phyloP scores from a whole-genome alignment of 306 rosid genomes.

The Vicia sativa region DNA sequence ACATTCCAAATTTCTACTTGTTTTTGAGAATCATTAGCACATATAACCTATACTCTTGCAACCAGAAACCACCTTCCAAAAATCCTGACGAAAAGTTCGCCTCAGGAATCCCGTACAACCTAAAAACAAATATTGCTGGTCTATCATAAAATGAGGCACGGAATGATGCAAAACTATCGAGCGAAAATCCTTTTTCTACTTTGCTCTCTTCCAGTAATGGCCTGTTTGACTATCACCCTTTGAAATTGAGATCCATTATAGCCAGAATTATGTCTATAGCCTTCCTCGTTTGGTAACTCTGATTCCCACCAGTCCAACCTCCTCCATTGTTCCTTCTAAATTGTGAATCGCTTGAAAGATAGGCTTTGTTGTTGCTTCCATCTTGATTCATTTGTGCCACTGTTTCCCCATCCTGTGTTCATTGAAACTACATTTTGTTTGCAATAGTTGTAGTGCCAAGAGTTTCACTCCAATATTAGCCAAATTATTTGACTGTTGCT shows the following conservation, averaged over 20 bases:
- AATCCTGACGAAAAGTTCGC: slow-evolving; percentile 16
- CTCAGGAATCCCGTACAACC: neutral
- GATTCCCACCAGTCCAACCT: slow-evolving; percentile 43
- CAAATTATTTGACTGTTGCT: slow-evolving; percentile 37
- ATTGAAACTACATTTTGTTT: slow-evolving; percentile 37
- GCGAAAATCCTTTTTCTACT: slow-evolving; percentile 49
- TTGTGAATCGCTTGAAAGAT: slow-evolving; percentile 45
- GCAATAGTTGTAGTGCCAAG: slow-evolving; percentile 42
- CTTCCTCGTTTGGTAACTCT: slow-evolving; percentile 42
- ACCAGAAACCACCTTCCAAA: slow-evolving; percentile 29
- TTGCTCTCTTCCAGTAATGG: slow-evolving; percentile 52
- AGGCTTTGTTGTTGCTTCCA: slow-evolving; percentile 46
- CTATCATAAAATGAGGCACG: slow-evolving; percentile 21
- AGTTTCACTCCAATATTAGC: slow-evolving; percentile 35
- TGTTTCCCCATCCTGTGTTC: slow-evolving; percentile 49
- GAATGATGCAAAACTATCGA: slow-evolving; percentile 33
- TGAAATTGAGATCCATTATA: slow-evolving; percentile 47
- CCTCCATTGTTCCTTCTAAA: slow-evolving; percentile 38
- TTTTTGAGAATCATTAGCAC: slow-evolving; percentile 12
- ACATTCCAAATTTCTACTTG: slow-evolving; percentile 23
- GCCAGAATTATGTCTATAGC: slow-evolving; percentile 32
- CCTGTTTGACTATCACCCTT: slow-evolving; percentile 48
- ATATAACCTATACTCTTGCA: neutral
- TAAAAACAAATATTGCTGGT: neutral
- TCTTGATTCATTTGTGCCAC: slow-evolving; percentile 37